Percentiles rank a stretch among this genome's conserved stretches.
phyloP scores from a whole-genome alignment of 257 asterid genomes.

The Craterostigma plantagineum region DNA sequence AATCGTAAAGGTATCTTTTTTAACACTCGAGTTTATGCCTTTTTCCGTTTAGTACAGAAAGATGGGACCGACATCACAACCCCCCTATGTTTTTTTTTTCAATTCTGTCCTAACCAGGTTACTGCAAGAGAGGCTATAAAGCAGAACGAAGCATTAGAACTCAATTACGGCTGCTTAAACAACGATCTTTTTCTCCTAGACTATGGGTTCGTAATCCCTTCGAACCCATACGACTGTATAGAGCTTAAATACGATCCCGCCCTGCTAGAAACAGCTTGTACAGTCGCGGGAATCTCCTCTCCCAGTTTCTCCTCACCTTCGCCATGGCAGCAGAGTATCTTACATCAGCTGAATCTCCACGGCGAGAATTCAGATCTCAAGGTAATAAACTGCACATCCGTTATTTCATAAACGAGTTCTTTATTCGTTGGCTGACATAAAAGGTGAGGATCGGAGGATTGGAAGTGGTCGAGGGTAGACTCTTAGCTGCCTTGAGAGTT shows the following conservation, averaged over 20 bases:
- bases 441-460: constrained; percentile 77
- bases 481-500: constrained; percentile 69
- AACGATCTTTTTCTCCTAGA: constrained; percentile 79
- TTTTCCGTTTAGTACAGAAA: too few species aligned
- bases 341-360: constrained; percentile 35
- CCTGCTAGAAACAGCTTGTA: constrained; percentile 92
- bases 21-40: too few species aligned
- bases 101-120: constrained; percentile 42
- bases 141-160: constrained; percentile 42
- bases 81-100: too few species aligned
- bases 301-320: constrained; percentile 62
- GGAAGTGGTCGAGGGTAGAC: constrained; percentile 58
- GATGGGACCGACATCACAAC: too few species aligned
- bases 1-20: constrained; percentile 73
- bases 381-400: constrained; percentile 20
- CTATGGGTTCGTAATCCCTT: constrained; percentile 72
- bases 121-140: constrained; percentile 48
- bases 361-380: constrained; percentile 54
- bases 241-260: constrained; percentile 76
- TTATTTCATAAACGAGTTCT: too few species aligned
- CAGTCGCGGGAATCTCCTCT: constrained; percentile 55
- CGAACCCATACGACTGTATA: constrained; percentile 72
- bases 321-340: constrained; percentile 64
- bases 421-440: constrained; percentile 1
- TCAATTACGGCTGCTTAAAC: constrained; percentile 72